phyloP scores from a whole-genome alignment of 2,329 filamentous ascomycete species.

The Aspergillus aculeatus region DNA sequence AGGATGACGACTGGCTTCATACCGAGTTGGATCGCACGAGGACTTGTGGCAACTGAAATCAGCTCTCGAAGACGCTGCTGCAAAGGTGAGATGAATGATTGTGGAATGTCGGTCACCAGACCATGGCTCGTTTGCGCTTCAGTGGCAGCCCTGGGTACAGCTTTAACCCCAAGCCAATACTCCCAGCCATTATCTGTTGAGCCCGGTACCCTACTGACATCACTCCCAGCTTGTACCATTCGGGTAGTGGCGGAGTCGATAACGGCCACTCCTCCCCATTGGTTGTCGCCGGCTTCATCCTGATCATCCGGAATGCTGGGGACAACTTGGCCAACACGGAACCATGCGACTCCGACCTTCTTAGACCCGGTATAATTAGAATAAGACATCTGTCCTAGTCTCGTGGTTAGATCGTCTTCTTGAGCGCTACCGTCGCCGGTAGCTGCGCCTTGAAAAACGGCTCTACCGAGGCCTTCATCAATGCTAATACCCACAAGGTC shows the following conservation, averaged over 20 bases:
- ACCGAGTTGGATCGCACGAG: conserved; percentile 78
- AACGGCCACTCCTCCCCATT: conserved; percentile 82
- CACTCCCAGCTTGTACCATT: conserved; percentile 88
- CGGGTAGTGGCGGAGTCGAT: conserved; percentile 85
- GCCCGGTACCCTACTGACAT: conserved; percentile 75
- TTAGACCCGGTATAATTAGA: conserved; percentile 36
- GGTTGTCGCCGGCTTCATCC: conserved; percentile 62
- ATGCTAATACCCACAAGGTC: conserved; percentile 88
- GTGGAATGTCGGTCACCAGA: conserved; percentile 38
- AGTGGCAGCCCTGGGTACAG: conserved; percentile 52
- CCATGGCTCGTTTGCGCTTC: conserved; percentile 37
- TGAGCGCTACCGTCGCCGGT: conserved; percentile 58
- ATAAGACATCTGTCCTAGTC: conserved; percentile 37
- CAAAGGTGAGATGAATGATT: conserved; percentile 56
- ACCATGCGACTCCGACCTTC: conserved; percentile 76
- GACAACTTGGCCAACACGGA: conserved; percentile 75
- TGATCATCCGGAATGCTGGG: conserved; percentile 48
- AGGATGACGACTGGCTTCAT: conserved; percentile 87
- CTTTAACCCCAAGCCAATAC: conserved; percentile 80
- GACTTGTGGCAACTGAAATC: conserved; percentile 83
- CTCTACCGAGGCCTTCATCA: conserved; percentile 78
- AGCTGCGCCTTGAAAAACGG: conserved; percentile 69
- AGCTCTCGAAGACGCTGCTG: conserved; percentile 76
- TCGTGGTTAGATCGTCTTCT: conserved; percentile 66
- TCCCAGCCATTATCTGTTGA: conserved; percentile 78